A percentile compares a stretch with the other conserved stretches of the same genome.
These are phyloP conservation scores for Globisporangium sylvaticum DNA, from an alignment of 352 stramenopile genomes.

Conservation along the genomic window DNA sequence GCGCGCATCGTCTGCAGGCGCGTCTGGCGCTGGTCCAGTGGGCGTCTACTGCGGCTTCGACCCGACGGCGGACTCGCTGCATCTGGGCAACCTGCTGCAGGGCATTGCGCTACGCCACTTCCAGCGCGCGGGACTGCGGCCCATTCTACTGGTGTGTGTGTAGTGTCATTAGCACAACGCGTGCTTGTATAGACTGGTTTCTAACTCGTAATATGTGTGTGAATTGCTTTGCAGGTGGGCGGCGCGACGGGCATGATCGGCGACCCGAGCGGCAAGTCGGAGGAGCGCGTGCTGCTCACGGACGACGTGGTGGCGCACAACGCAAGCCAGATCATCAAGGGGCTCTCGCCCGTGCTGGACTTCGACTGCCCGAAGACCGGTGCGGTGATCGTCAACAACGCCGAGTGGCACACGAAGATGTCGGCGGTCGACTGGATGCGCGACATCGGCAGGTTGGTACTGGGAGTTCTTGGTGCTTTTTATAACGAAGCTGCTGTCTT, in stretches of 20 bases:
- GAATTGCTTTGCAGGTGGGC: slow-evolving; percentile 30
- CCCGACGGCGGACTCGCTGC: slow-evolving; percentile 89
- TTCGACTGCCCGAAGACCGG: slow-evolving; percentile 89
- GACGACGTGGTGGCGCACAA: slow-evolving; percentile 92
- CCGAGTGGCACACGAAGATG: slow-evolving; percentile 95
- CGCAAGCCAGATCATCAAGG: slow-evolving; percentile 85
- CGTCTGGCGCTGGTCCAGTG: slow-evolving; percentile 17
- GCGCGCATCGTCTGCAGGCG: neutral
- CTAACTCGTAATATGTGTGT: neutral
- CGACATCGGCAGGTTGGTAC: slow-evolving; percentile 89
- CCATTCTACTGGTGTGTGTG: slow-evolving; percentile 76
- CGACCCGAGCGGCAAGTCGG: slow-evolving; percentile 98
- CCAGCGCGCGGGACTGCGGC: slow-evolving; percentile 80
- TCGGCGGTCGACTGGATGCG: slow-evolving; percentile 97
- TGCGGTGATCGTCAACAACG: slow-evolving; percentile 97
- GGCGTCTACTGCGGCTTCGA: slow-evolving; percentile 90
- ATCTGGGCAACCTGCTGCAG: slow-evolving; percentile 88
- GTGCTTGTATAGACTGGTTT: neutral
- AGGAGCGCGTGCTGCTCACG: slow-evolving; percentile 94
- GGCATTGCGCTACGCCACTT: slow-evolving; percentile 87
- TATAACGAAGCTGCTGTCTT: neutral
- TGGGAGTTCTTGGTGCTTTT: neutral
- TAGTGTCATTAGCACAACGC: neutral
- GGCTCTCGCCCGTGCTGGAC: slow-evolving; percentile 93
- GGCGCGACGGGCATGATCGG: slow-evolving; percentile 93